Evolutionary conservation across 2,329 filamentous ascomycete genomes (phyloP).

Genomic region (Colletotrichum echinochloae): DNA sequence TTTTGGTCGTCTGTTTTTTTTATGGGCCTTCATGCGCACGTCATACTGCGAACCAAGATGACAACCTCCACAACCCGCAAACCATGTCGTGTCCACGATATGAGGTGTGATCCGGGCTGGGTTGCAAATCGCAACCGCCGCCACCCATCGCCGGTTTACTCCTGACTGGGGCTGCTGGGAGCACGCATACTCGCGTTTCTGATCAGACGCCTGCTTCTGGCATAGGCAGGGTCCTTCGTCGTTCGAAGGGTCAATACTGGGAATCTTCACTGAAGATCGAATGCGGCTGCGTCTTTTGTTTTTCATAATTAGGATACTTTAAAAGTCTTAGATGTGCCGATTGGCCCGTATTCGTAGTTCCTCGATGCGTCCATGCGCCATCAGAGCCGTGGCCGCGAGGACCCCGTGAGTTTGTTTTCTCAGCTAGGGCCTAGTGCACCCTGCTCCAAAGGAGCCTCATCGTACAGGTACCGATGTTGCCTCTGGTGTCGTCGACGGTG

Average conservation of each 20-base stretch:
- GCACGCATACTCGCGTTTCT: background rate
- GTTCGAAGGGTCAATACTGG: conserved; percentile 26
- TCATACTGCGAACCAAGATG: conserved; percentile 10
- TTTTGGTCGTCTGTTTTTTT: background rate
- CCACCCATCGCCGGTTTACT: background rate
- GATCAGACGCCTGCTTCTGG: background rate
- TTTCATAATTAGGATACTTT: conserved; percentile 5
- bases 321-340: conserved; percentile 17
- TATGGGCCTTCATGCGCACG: conserved; percentile 15
- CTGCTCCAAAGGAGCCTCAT: conserved; percentile 33
- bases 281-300: conserved; percentile 16
- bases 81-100: background rate
- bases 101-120: background rate
- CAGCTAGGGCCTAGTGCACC: conserved; percentile 25
- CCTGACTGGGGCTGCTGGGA: background rate
- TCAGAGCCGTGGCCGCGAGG: conserved; percentile 20
- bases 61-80: background rate
- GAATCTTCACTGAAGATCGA: background rate
- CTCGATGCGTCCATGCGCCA: conserved; percentile 25
- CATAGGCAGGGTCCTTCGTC: conserved; percentile 24
- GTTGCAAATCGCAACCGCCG: background rate
- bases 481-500: conserved; percentile 6
- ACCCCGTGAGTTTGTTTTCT: conserved; percentile 18
- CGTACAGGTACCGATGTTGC: background rate
- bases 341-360: conserved; percentile 19